Base-by-base conservation (phyloP, 1,139 yeast genomes). In the Insectozyma bohioensis region DNA sequence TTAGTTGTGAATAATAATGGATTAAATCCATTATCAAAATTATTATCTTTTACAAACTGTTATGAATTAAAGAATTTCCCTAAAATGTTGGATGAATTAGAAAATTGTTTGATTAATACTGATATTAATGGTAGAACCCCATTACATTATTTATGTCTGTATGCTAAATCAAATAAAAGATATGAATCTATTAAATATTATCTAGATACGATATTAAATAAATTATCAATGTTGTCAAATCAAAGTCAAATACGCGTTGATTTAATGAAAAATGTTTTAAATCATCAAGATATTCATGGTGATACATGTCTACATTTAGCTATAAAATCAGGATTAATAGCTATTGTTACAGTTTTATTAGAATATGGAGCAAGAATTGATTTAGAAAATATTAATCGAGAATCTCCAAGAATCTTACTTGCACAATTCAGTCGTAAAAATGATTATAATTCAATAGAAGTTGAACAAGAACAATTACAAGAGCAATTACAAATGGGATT, bases 21-120 rank as follows among this genome's bases (percentile, higher is more conserved):
- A 0, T 79, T 88, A 52, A 90, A 90, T 45, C 86, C 95, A 22
- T 67, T 92, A 26, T 85, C 95, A 4, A 82, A 95, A 44, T 67
- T 92, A 15, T 75, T 90, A 15, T 79, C 85, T 48, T 92, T 88
- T 65, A 88, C 90, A 42, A 92, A 92, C 55, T 86, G 95, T 46
- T 86, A 63, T 51, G 95, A 88, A 45, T 68, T 85, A 43, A 74
- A 79, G 36, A 84, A 85, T 43, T 90, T 90, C 50, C 78, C 83
- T 3, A 67, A 72, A 34, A 78, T 90, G 4, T 72, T 88, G 30
- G 83, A 82, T 20, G 67, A 83, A 34, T 67, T 90, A 45, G 81
- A 83, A 41, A 72, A 76, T 36, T 86, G 90, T 49, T 58, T 83
- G 30, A 77, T 80, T 26, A 80, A 81, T 33, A 85, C 92, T 3